Percentiles rank a stretch among this genome's conserved stretches.
Conservation (phyloP, 2,329 filamentous ascomycete genomes). For the Camptophora hylomeconis region DNA sequence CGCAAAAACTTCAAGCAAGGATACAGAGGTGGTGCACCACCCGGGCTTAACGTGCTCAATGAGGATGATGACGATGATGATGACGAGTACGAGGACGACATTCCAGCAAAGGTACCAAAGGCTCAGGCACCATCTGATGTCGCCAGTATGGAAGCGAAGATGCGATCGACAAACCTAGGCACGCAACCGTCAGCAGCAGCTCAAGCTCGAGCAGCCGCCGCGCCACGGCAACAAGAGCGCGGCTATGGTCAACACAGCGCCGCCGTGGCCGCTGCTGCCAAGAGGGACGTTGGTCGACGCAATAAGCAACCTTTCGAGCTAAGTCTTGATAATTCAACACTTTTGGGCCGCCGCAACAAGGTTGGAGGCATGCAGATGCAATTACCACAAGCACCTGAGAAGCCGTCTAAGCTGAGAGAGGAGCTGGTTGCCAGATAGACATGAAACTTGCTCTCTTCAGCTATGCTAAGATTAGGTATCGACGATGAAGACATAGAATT, state of each 20-base stretch:
- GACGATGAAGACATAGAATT: no score
- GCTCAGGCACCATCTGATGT: slow-evolving; percentile 46
- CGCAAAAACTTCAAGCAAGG: slow-evolving; percentile 70
- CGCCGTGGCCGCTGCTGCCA: slow-evolving; percentile 68
- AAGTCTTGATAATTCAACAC: slow-evolving; percentile 76
- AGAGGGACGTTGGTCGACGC: slow-evolving; percentile 60
- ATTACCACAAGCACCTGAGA: slow-evolving; percentile 3
- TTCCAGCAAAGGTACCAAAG: slow-evolving; percentile 55
- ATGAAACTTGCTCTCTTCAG: no score
- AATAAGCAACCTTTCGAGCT: slow-evolving; percentile 82
- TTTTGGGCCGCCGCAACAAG: slow-evolving; percentile 55
- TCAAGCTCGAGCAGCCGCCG: slow-evolving; percentile 42
- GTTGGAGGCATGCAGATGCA: slow-evolving; percentile 6
- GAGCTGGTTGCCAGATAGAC: slow-evolving; percentile 14
- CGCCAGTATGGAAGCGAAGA: slow-evolving; percentile 68
- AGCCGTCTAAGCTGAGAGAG: slow-evolving; percentile 17
- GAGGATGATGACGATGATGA: slow-evolving; percentile 56
- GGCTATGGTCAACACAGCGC: slow-evolving; percentile 87
- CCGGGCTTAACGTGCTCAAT: slow-evolving; percentile 52
- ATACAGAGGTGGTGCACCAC: slow-evolving; percentile 40
- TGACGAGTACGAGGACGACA: slow-evolving; percentile 39
- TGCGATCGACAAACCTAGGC: slow-evolving; percentile 68
- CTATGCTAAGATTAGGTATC: no score
- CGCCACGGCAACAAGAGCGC: slow-evolving; percentile 34
- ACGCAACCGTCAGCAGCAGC: slow-evolving; percentile 45